phyloP scores from a whole-genome alignment of 169 alveolate genomes.

The Fabrea salina region DNA sequence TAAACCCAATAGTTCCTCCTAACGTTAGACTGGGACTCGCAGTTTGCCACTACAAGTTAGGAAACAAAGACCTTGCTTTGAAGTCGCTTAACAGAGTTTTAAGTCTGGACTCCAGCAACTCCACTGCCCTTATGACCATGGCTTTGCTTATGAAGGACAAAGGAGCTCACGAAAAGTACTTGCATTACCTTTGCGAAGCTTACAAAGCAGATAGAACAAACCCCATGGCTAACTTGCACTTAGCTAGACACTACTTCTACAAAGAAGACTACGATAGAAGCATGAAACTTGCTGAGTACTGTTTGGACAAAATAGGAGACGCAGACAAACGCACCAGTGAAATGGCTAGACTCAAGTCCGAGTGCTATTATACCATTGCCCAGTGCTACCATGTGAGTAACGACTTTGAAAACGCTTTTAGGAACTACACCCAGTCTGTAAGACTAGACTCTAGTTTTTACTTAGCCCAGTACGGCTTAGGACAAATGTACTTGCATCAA shows the following conservation, averaged over 20 bases:
- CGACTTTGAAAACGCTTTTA: conserved; percentile 26
- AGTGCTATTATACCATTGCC: conserved; percentile 14
- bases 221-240: neutral
- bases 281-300: conserved; percentile 4
- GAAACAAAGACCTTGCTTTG: conserved; percentile 22
- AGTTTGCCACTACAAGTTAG: conserved; percentile 20
- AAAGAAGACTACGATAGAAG: conserved; percentile 27
- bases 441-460: neutral
- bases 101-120: neutral
- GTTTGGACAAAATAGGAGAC: neutral
- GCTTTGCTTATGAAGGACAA: conserved; percentile 11
- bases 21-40: conserved; percentile 33
- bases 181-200: neutral
- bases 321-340: conserved; percentile 1
- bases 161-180: neutral
- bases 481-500: conserved; percentile 24
- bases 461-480: conserved; percentile 26
- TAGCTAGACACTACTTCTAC: conserved; percentile 31
- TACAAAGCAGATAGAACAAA: conserved; percentile 15
- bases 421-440: conserved; percentile 12
- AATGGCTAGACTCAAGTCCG: conserved; percentile 4
- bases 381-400: conserved; percentile 6
- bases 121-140: conserved; percentile 16
- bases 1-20: conserved; percentile 15
- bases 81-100: conserved; percentile 16